Conservation (phyloP, 208 protist genomes). For the Novymonas esmeraldas region DNA sequence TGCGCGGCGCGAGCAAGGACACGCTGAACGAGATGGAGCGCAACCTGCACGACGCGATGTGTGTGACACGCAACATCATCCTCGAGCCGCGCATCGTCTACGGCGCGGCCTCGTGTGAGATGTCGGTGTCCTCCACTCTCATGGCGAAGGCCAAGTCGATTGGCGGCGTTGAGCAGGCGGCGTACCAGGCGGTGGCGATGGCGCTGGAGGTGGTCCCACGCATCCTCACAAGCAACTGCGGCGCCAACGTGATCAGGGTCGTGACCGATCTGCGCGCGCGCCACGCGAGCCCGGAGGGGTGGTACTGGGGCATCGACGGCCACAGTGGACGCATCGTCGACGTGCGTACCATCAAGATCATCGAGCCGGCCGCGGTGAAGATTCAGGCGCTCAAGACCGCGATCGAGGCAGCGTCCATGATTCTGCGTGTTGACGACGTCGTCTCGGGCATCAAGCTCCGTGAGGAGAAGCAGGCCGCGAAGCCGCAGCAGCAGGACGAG, state of each 20-base stretch:
- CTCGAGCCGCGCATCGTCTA: slow-evolving; percentile 97
- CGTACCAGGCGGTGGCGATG: slow-evolving; percentile 97
- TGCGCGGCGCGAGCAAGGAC: slow-evolving; percentile 99
- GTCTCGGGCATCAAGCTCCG: slow-evolving; percentile 95
- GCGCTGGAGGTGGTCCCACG: slow-evolving; percentile 96
- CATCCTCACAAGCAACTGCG: slow-evolving; percentile 99
- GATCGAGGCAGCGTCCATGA: slow-evolving; percentile 98
- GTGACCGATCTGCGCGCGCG: slow-evolving; percentile 98
- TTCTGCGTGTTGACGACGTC: slow-evolving; percentile 99
- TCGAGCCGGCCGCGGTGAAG: slow-evolving; percentile 99
- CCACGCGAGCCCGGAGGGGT: slow-evolving; percentile 86
- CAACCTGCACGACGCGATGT: slow-evolving; percentile 99
- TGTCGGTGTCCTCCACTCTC: slow-evolving; percentile 95
- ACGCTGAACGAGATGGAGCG: slow-evolving; percentile 99
- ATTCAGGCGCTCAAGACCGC: slow-evolving; percentile 98
- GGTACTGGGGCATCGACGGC: slow-evolving; percentile 98
- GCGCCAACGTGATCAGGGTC: slow-evolving; percentile 97
- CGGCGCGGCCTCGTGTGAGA: slow-evolving; percentile 99
- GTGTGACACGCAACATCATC: slow-evolving; percentile 98
- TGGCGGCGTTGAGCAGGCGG: slow-evolving; percentile 96
- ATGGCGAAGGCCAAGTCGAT: slow-evolving; percentile 95
- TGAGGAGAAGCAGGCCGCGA: slow-evolving; percentile 61
- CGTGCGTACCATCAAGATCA: slow-evolving; percentile 95
- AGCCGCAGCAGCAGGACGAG: slow-evolving; percentile 60
- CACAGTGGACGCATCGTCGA: slow-evolving; percentile 96